phyloP scores from a whole-genome alignment of 2,329 filamentous ascomycete species.

The Ambrosiella beaveri region DNA sequence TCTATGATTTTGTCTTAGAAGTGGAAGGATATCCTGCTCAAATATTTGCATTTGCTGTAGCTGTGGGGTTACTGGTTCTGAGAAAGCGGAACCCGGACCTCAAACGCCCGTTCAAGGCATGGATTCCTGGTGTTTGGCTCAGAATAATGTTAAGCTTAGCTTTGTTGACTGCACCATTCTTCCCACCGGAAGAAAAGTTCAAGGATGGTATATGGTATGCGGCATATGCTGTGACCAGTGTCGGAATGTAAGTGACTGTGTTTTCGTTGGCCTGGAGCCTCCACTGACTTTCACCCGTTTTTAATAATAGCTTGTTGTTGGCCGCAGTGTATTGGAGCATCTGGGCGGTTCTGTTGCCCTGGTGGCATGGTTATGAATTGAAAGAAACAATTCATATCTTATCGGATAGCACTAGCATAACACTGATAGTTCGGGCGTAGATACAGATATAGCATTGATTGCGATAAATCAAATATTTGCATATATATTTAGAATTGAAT shows the following conservation, averaged over 20 bases:
- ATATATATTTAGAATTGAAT: neutral
- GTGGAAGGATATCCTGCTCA: constrained; percentile 53
- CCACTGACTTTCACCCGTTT: neutral
- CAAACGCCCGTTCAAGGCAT: constrained; percentile 47
- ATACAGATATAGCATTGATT: neutral
- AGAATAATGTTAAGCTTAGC: constrained; percentile 35
- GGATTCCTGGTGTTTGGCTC: constrained; percentile 40
- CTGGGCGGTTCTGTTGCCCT: constrained; percentile 45
- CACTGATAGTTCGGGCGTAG: constrained; percentile 28
- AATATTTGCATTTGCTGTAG: constrained; percentile 39
- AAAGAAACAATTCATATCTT: constrained; percentile 44
- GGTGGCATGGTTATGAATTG: constrained; percentile 39
- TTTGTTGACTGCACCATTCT: constrained; percentile 43
- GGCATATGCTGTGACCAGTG: constrained; percentile 35
- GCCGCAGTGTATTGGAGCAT: constrained; percentile 51
- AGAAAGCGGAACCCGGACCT: constrained; percentile 41
- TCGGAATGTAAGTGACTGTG: constrained; percentile 30
- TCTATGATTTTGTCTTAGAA: constrained; percentile 58
- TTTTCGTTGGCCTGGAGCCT: neutral
- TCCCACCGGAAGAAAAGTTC: constrained; percentile 34
- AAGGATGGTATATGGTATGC: constrained; percentile 33
- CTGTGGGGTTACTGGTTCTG: constrained; percentile 41
- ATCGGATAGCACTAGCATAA: constrained; percentile 50
- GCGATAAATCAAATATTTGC: no score
- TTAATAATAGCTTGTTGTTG: constrained; percentile 31